Conservation (phyloP, 495 filamentous ascomycete species). For the Penicillium paxilli region DNA sequence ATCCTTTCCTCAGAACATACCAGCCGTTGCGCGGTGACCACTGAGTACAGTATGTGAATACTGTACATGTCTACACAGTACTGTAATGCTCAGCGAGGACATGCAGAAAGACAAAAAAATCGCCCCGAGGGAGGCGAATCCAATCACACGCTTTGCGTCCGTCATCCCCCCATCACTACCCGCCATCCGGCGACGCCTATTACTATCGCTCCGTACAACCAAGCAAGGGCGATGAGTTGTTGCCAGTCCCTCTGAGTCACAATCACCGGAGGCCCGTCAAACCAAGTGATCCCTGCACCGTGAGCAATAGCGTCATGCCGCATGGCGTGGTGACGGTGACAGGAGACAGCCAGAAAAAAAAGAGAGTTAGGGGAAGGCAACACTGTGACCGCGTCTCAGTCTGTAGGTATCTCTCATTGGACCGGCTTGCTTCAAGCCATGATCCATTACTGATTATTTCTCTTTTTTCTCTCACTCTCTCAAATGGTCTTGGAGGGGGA, state of each 20-base stretch:
- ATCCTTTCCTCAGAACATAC: constrained; percentile 16
- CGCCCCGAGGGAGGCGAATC: background rate
- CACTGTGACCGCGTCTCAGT: constrained; percentile 2
- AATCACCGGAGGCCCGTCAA: background rate
- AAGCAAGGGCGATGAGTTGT: constrained; percentile 25
- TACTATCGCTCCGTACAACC: constrained; percentile 23
- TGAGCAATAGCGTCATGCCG: constrained; percentile 28
- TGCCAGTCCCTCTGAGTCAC: constrained; percentile 25
- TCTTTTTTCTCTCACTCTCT: too few relatives aligned
- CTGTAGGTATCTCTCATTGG: background rate
- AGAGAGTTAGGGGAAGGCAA: constrained; percentile 2
- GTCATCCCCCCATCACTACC: background rate
- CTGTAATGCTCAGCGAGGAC: too few relatives aligned
- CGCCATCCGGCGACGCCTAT: background rate
- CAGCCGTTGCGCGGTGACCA: constrained; percentile 22
- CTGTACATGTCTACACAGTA: background rate
- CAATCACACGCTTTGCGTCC: constrained; percentile 4
- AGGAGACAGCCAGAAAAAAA: background rate
- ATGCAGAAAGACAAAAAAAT: too few relatives aligned
- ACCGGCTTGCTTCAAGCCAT: background rate
- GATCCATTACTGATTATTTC: background rate
- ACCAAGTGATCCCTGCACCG: constrained; percentile 25
- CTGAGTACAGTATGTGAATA: background rate
- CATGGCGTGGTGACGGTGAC: constrained; percentile 20
- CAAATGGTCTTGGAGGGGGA: too few relatives aligned